These are phyloP conservation scores for Ilex paraguariensis DNA, from an alignment of 305 asterid species.

Conservation along the genomic window DNA sequence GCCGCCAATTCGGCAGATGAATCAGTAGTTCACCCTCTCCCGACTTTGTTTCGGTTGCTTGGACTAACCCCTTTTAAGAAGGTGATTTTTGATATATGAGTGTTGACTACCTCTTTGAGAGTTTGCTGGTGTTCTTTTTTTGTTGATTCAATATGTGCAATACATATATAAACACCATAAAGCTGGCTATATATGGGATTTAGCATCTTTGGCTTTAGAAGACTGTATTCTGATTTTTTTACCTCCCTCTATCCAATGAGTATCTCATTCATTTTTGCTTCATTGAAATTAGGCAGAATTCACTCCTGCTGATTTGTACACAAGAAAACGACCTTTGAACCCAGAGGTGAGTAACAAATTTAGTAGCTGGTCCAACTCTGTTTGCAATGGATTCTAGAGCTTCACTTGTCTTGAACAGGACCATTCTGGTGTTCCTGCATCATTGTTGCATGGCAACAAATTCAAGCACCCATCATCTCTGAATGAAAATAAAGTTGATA, in stretches of 20 bases:
- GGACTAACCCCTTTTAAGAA: conserved; percentile 80
- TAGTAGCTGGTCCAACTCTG: conserved; percentile 11
- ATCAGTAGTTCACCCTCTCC: conserved; percentile 78
- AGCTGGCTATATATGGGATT: not conserved
- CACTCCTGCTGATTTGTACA: conserved; percentile 73
- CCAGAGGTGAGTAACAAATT: conserved; percentile 43
- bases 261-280: conserved; percentile 5
- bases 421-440: conserved; percentile 39
- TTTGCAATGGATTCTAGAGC: conserved; percentile 17
- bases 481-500: conserved; percentile 52
- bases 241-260: not conserved
- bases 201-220: not conserved
- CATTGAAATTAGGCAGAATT: conserved; percentile 63
- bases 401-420: conserved; percentile 48
- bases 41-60: conserved; percentile 75
- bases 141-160: not conserved
- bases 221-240: not conserved
- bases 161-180: not conserved
- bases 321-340: conserved; percentile 79
- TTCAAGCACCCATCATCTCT: conserved; percentile 37
- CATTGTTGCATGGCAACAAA: conserved; percentile 40
- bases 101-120: too few species aligned
- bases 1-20: conserved; percentile 61
- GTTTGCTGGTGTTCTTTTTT: not conserved
- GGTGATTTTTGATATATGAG: conserved; percentile 35